Base-by-base conservation (phyloP, 768 basidiomycete species). In the Psilocybe sp. region DNA sequence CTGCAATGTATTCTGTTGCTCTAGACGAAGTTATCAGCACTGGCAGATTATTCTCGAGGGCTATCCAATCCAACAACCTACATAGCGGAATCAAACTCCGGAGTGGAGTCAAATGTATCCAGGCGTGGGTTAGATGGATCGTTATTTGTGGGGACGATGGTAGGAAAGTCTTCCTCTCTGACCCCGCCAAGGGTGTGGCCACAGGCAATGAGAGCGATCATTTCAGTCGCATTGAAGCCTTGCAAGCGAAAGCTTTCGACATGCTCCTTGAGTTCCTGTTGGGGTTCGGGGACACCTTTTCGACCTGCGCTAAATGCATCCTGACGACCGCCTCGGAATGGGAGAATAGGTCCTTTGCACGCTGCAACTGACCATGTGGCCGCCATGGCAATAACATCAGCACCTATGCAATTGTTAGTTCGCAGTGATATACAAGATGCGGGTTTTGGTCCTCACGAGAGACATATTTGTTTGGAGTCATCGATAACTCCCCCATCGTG, bases 111-210 rank as follows among this genome's bases (percentile, higher is more conserved):
- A 38, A 74, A 74, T n/a, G 59, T 33, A 18, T 47, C 51, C 40
- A 72, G 58, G 14, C 54, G 52, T 5, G 60, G 58, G 11, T 67
- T 19, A 16, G 47, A 34, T n/a, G 37, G 36, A 3, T 34, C 28
- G 2, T 28, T 3, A 28, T 28, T 28, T 28, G 36, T 34, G 16
- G 41, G 47, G 4, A 74, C 73, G 10, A 73, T 56, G 7, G 52
- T 54, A 0, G 76, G 74, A 42, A 75, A 74, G 46, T 71, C 72
- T 0, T 60, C 55, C 49, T 67, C 72, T 31, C 74, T 64, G 2
- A 76, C 73, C 39, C 72, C 69, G 20, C 75, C 76, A 10, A 77
- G 52, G 1, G 74, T 73, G 53, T 77, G 75, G 9, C 75, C 76
- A 56, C 75, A 76, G 0, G 74, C 74, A 9, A 72, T 68, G 35